Evolutionary conservation across 1,284 basidiomycete genomes (phyloP).

Genomic region (Malassezia equina): DNA sequence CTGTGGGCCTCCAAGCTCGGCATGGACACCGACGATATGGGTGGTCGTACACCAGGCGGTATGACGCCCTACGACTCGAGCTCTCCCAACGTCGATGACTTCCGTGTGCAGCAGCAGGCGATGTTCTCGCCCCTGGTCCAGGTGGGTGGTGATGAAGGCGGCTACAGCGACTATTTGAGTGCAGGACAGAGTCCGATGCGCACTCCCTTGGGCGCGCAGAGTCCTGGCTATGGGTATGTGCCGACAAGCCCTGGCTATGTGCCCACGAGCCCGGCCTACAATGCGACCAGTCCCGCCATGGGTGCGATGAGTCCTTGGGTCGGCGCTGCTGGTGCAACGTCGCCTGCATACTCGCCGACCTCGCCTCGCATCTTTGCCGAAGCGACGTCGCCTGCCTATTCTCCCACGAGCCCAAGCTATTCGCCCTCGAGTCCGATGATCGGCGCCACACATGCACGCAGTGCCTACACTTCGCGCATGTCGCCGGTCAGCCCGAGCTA

Average conservation of each 20-base stretch:
- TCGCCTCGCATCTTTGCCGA: conserved; percentile 53
- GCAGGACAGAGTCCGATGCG: conserved; percentile 68
- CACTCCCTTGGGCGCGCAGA: conserved; percentile 40
- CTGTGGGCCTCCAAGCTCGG: conserved; percentile 50
- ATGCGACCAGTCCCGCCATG: conserved; percentile 41
- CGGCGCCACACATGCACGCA: conserved; percentile 10
- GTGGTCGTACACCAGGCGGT: conserved; percentile 41
- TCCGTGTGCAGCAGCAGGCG: conserved; percentile 64
- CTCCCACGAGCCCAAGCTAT: conserved; percentile 54
- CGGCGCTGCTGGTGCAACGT: conserved; percentile 52
- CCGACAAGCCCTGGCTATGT: conserved; percentile 42
- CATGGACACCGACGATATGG: conserved; percentile 26
- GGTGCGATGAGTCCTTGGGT: conserved; percentile 53
- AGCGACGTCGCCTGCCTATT: conserved; percentile 48
- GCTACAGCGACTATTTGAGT: conserved; percentile 58
- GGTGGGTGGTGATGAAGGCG: conserved; percentile 69
- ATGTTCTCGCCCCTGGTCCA: conserved; percentile 90
- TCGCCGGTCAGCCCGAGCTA: conserved; percentile 37
- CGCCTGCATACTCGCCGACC: conserved; percentile 54
- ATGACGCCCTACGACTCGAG: conserved; percentile 56
- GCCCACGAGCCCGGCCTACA: conserved; percentile 33
- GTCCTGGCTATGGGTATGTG: conserved; percentile 44
- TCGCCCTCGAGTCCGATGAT: conserved; percentile 30
- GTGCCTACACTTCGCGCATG: conserved; percentile 53
- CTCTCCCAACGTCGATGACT: conserved; percentile 57